Conservation (phyloP, 805 yeast species). For the Nakazawaea siamensis region DNA sequence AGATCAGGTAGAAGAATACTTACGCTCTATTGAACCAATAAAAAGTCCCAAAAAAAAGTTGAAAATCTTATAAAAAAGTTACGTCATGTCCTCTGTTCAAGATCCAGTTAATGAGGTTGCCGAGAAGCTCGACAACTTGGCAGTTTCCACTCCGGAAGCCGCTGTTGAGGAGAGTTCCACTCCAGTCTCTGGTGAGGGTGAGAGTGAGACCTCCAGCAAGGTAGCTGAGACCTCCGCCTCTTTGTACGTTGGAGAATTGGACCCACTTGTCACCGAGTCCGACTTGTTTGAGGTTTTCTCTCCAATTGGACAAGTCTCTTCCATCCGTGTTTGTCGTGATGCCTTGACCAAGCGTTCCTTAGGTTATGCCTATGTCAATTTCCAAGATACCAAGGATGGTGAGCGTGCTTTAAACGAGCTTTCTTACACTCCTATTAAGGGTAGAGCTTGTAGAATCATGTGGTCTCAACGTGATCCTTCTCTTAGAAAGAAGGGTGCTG, state of each 20-base stretch:
- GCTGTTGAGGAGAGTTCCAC: neutral
- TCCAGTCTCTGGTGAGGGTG: slow-evolving; percentile 5
- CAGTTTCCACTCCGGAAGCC: slow-evolving; percentile 5
- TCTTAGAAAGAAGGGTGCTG: slow-evolving; percentile 87
- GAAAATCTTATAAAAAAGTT: slow-evolving; percentile 6
- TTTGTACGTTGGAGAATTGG: slow-evolving; percentile 95
- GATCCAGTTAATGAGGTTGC: slow-evolving; percentile 10
- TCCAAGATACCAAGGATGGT: slow-evolving; percentile 82
- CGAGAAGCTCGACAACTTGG: slow-evolving; percentile 10
- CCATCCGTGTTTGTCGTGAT: slow-evolving; percentile 98
- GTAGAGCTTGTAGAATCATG: slow-evolving; percentile 98
- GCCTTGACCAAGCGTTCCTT: slow-evolving; percentile 94
- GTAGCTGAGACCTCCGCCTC: slow-evolving; percentile 58
- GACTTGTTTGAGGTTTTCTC: slow-evolving; percentile 90
- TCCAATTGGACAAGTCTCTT: slow-evolving; percentile 89
- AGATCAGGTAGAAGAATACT: too few relatives aligned
- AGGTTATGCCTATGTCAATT: slow-evolving; percentile 98
- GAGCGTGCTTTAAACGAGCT: slow-evolving; percentile 90
- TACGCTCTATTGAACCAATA: too few relatives aligned
- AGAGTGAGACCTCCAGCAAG: neutral
- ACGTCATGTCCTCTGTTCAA: slow-evolving; percentile 9
- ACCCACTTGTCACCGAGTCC: slow-evolving; percentile 89
- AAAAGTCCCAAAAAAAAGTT: too few relatives aligned
- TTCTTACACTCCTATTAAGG: slow-evolving; percentile 90
- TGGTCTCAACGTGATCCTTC: slow-evolving; percentile 99